Conservation (phyloP, 805 yeast species). For the Starmerella roubikii region DNA sequence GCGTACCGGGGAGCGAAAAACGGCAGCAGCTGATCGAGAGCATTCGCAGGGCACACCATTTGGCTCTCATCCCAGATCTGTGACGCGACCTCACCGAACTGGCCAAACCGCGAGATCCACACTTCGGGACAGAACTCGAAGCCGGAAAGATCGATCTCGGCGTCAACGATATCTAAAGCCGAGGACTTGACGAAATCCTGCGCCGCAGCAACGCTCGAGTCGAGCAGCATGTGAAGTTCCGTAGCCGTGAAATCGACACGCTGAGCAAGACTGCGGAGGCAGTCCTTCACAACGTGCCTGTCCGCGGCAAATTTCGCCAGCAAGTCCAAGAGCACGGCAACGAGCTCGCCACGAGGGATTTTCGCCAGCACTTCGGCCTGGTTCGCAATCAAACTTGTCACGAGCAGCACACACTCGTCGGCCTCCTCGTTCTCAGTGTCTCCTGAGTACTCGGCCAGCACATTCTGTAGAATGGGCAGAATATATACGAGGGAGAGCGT, state of each 20-base stretch:
- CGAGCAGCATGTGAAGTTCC: slow-evolving; percentile 44
- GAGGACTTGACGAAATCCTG: slow-evolving; percentile 63
- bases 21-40: slow-evolving; percentile 34
- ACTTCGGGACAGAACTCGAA: slow-evolving; percentile 48
- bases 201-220: slow-evolving; percentile 39
- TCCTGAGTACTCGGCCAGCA: slow-evolving; percentile 29
- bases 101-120: slow-evolving; percentile 69
- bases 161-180: slow-evolving; percentile 69
- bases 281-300: slow-evolving; percentile 71
- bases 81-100: slow-evolving; percentile 45
- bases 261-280: slow-evolving; percentile 64
- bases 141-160: slow-evolving; percentile 46
- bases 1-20: slow-evolving; percentile 34
- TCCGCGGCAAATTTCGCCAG: slow-evolving; percentile 56
- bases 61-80: slow-evolving; percentile 78
- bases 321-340: slow-evolving; percentile 48
- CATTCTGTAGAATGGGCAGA: slow-evolving; percentile 58
- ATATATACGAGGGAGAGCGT: slow-evolving; percentile 54
- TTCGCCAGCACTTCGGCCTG: slow-evolving; percentile 40
- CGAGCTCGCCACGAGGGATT: slow-evolving; percentile 49
- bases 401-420: slow-evolving; percentile 79
- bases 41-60: slow-evolving; percentile 31
- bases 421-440: slow-evolving; percentile 28
- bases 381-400: slow-evolving; percentile 50
- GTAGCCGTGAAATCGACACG: slow-evolving; percentile 46